Evolutionary conservation across 2,329 filamentous ascomycete species (phyloP).

Genomic region (Penicillium sp.): DNA sequence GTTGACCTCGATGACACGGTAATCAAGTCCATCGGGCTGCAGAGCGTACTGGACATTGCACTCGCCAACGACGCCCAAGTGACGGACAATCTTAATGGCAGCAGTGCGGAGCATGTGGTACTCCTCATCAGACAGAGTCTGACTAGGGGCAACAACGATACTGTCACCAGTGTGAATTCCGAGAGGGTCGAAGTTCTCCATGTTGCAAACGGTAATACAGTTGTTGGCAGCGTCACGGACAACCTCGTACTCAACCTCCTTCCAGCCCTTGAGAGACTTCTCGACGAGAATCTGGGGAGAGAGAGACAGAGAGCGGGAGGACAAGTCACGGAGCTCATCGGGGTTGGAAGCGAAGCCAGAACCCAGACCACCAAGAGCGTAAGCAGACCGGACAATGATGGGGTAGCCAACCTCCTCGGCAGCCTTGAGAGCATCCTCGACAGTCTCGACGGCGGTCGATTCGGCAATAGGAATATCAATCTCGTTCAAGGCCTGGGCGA

Average conservation of each 20-base stretch:
- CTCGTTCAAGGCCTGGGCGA: constrained; percentile 91
- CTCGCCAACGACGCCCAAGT: constrained; percentile 95
- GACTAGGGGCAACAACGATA: constrained; percentile 94
- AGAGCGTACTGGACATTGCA: constrained; percentile 98
- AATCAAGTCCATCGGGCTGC: constrained; percentile 94
- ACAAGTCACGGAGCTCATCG: constrained; percentile 91
- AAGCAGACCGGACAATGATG: constrained; percentile 96
- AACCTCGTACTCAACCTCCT: constrained; percentile 98
- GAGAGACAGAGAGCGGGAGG: constrained; percentile 85
- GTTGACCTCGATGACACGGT: constrained; percentile 98
- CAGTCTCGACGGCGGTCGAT: constrained; percentile 85
- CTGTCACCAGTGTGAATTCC: constrained; percentile 98
- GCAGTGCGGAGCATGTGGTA: constrained; percentile 99
- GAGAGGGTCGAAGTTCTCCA: constrained; percentile 98
- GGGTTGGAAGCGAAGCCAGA: constrained; percentile 94
- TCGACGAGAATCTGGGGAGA: constrained; percentile 97
- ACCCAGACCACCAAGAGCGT: constrained; percentile 91
- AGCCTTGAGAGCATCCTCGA: constrained; percentile 88
- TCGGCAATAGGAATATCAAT: constrained; percentile 97
- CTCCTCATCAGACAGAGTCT: constrained; percentile 96
- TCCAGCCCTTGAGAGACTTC: constrained; percentile 99
- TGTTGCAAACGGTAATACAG: constrained; percentile 98
- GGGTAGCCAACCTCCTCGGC: constrained; percentile 88
- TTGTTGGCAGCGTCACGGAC: constrained; percentile 97
- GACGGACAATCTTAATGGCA: constrained; percentile 96